phyloP scores from a whole-genome alignment of 345 rosid species.

The Rubroshorea leprosula region DNA sequence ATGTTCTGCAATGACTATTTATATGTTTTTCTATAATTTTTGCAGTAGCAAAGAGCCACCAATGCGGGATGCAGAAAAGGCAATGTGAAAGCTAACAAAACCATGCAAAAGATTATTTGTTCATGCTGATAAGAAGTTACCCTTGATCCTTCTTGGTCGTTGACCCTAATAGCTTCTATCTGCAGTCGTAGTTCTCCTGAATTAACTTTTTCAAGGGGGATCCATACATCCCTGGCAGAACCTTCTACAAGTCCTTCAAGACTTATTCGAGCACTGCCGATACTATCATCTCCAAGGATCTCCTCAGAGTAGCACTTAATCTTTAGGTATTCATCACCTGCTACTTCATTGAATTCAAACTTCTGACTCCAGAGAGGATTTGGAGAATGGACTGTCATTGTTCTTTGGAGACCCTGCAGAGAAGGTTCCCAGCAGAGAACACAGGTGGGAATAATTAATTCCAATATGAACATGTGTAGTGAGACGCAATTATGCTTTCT shows the following conservation, averaged over 20 bases:
- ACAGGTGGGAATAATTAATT: background rate
- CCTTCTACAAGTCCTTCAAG: conserved; percentile 81
- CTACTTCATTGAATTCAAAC: conserved; percentile 85
- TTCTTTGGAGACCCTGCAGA: conserved; percentile 55
- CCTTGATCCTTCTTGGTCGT: conserved; percentile 55
- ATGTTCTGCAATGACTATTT: too few relatives aligned
- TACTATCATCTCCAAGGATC: conserved; percentile 68
- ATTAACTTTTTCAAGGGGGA: conserved; percentile 86
- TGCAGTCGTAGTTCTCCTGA: conserved; percentile 86
- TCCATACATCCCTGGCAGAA: conserved; percentile 63
- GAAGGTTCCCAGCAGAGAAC: conserved; percentile 7
- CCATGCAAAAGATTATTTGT: background rate
- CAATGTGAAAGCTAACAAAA: background rate
- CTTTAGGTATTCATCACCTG: conserved; percentile 69
- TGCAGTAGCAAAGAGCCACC: too few relatives aligned
- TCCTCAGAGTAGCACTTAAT: conserved; percentile 74
- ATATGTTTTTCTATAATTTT: too few relatives aligned
- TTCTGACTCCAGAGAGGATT: conserved; percentile 66
- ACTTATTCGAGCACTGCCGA: conserved; percentile 80
- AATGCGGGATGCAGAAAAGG: too few relatives aligned
- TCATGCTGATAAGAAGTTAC: conserved; percentile 26
- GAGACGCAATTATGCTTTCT: background rate
- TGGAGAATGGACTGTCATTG: conserved; percentile 47
- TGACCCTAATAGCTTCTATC: conserved; percentile 58
- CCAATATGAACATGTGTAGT: background rate